Conservation (phyloP, 805 yeast genomes). For the Pichia ethanolica region DNA sequence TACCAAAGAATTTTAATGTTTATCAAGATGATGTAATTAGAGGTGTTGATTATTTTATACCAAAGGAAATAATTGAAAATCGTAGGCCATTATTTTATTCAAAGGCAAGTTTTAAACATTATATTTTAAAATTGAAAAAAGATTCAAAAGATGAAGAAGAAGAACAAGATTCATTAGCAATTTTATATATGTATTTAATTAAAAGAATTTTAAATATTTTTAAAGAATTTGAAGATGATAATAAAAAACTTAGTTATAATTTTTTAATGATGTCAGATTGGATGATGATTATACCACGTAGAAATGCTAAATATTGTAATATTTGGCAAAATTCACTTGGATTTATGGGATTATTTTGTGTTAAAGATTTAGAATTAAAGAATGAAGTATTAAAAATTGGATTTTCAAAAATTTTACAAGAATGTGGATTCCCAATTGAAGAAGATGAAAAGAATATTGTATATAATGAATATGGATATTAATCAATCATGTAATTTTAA, state of each 20-base stretch:
- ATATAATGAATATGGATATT: conserved; percentile 63
- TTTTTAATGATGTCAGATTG: conserved; percentile 74
- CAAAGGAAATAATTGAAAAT: conserved; percentile 32
- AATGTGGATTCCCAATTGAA: conserved; percentile 55
- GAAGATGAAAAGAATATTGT: conserved; percentile 41
- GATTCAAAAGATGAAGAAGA: conserved; percentile 32
- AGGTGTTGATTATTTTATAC: conserved; percentile 44
- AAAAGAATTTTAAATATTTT: conserved; percentile 63
- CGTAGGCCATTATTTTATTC: conserved; percentile 55
- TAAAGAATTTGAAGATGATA: conserved; percentile 39
- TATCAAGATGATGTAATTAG: conserved; percentile 48
- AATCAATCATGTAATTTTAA: conserved; percentile 4
- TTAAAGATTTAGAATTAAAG: conserved; percentile 55
- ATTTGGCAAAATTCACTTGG: conserved; percentile 78
- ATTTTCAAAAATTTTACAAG: conserved; percentile 45
- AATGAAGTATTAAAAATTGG: conserved; percentile 41
- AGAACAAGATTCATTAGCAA: conserved; percentile 51
- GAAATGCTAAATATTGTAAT: conserved; percentile 43
- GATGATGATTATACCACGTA: conserved; percentile 83
- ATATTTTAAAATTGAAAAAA: conserved; percentile 53
- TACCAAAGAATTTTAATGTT: conserved; percentile 53
- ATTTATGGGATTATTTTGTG: conserved; percentile 67
- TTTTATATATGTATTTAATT: conserved; percentile 64
- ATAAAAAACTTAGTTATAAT: conserved; percentile 59
- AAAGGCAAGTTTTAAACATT: conserved; percentile 76